Evolutionary conservation across 73 alveolate species (phyloP).

Genomic region (Paramecium sexaurelia): DNA sequence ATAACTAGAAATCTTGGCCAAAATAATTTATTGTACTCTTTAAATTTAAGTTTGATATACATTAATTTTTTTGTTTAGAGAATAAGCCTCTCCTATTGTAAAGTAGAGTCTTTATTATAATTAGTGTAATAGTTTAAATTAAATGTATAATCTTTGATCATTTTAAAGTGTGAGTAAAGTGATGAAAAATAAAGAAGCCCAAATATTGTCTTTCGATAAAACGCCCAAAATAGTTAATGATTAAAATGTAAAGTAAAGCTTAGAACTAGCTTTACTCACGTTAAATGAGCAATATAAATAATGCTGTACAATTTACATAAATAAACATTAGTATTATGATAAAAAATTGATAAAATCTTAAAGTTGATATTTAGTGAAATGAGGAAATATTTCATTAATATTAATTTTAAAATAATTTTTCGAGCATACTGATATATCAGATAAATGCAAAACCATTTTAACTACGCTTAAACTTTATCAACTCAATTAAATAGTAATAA

Average conservation of each 20-base stretch:
- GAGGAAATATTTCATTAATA: background rate
- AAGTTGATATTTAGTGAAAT: background rate
- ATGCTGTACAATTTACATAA: background rate
- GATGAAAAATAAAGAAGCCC: background rate
- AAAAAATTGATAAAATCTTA: background rate
- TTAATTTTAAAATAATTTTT: background rate
- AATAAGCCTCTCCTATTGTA: background rate
- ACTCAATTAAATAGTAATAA: background rate
- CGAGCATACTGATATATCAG: background rate
- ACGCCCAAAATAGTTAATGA: background rate
- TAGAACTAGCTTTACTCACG: background rate
- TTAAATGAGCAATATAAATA: background rate
- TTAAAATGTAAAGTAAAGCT: background rate
- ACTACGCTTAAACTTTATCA: background rate
- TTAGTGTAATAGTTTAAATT: background rate
- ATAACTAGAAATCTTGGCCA: too few relatives aligned
- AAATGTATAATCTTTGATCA: background rate
- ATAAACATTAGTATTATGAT: background rate
- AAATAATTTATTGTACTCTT: too few relatives aligned
- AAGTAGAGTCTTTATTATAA: background rate
- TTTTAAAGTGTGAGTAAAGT: background rate
- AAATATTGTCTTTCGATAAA: background rate
- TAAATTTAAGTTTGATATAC: too few relatives aligned
- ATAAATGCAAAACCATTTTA: background rate
- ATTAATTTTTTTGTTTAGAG: background rate